Evolutionary conservation across 306 rosid species (phyloP).

Genomic region (Carpinus fangiana): DNA sequence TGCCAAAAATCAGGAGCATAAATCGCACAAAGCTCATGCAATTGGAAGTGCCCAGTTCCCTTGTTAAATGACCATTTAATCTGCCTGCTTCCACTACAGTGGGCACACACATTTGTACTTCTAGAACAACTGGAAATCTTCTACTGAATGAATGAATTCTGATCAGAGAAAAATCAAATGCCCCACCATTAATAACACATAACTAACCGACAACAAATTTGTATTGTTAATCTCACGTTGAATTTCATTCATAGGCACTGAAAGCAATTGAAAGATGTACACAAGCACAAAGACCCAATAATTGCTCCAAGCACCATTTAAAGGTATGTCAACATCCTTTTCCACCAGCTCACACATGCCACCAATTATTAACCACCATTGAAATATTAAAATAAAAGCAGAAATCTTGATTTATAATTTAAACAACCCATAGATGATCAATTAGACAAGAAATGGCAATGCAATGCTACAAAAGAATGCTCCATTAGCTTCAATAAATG

Average conservation of each 20-base stretch:
- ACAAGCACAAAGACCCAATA: not conserved
- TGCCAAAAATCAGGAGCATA: not conserved
- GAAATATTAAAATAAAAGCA: conserved; percentile 1
- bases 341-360: not conserved
- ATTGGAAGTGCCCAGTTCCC: not conserved
- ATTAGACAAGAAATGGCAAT: not conserved
- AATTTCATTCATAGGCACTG: not conserved
- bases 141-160: not conserved
- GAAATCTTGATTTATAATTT: not conserved
- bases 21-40: not conserved
- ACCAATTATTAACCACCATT: not conserved
- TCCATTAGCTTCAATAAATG: not conserved
- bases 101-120: not conserved
- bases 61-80: not conserved
- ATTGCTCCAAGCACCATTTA: not conserved
- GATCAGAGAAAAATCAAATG: not conserved
- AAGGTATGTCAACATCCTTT: not conserved
- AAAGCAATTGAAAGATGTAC: not conserved
- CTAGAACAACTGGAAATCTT: not conserved
- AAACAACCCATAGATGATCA: not conserved
- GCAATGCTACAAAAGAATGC: not conserved
- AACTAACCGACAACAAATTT: not conserved
- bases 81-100: not conserved
- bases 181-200: not conserved
- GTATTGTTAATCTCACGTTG: not conserved